A percentile compares a stretch with the other conserved stretches of the same genome.
Evolutionary conservation across 495 filamentous ascomycete genomes (phyloP).

Genomic region (Daldinia caldariorum): DNA sequence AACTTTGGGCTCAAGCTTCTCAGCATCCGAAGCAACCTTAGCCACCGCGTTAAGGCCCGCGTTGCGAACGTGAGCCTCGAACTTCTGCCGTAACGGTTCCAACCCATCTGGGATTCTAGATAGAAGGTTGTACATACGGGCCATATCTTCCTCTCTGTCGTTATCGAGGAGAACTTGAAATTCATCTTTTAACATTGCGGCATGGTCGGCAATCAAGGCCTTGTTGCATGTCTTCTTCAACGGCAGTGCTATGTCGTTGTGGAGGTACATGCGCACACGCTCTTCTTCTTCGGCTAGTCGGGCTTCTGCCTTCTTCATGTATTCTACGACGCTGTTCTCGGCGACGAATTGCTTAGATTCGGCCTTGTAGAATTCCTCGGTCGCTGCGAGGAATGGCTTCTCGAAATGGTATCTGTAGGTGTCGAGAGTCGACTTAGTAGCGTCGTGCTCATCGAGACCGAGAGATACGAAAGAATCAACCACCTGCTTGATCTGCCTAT

Average conservation of each 20-base stretch:
- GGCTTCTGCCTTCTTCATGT: conserved; percentile 99
- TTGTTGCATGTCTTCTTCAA: conserved; percentile 89
- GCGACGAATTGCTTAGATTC: conserved; percentile 94
- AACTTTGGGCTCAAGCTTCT: conserved; percentile 92
- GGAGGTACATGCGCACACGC: conserved; percentile 90
- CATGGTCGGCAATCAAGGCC: conserved; percentile 89
- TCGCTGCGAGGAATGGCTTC: conserved; percentile 87
- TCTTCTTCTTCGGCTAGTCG: conserved; percentile 95
- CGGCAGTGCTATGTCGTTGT: conserved; percentile 82
- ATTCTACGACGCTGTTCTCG: conserved; percentile 98
- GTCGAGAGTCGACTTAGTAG: conserved; percentile 91
- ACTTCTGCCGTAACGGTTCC: conserved; percentile 86
- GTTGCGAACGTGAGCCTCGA: conserved; percentile 92
- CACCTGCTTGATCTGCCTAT: conserved; percentile 94
- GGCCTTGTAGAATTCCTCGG: conserved; percentile 83
- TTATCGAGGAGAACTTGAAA: conserved; percentile 96
- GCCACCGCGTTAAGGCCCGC: conserved; percentile 87
- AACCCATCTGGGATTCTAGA: conserved; percentile 91
- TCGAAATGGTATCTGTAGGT: conserved; percentile 95
- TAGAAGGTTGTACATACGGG: conserved; percentile 93
- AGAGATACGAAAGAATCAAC: conserved; percentile 97
- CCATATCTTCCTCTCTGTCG: conserved; percentile 93
- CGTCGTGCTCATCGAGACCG: conserved; percentile 92
- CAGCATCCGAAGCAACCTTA: conserved; percentile 88
- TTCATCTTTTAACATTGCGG: conserved; percentile 84